These are phyloP conservation scores for Thelonectria blattea DNA, from an alignment of 2,329 filamentous ascomycete species.

Conservation along the genomic window DNA sequence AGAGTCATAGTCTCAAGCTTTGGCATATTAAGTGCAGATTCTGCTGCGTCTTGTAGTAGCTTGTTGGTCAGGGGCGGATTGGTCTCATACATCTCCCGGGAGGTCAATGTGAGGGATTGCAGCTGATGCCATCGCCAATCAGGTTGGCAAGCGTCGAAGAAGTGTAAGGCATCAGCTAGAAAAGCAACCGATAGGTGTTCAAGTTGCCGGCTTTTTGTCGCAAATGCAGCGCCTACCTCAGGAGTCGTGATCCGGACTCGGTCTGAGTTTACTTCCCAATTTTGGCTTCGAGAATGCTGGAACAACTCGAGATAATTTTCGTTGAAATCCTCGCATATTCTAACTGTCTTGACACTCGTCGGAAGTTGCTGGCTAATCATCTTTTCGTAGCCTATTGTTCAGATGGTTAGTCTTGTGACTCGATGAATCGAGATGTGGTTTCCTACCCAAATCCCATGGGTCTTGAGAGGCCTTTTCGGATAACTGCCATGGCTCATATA, in stretches of 20 bases:
- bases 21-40: constrained; percentile 8
- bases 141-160: not conserved
- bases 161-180: constrained; percentile 5
- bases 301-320: constrained; percentile 18
- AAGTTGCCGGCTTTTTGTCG: not conserved
- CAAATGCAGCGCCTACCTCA: constrained; percentile 7
- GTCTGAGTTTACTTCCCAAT: fast-evolving
- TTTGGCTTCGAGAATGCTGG: not conserved
- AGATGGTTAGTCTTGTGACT: constrained; percentile 1
- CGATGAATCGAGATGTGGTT: not conserved
- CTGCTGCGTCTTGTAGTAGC: constrained; percentile 12
- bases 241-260: constrained; percentile 11
- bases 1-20: constrained; percentile 15
- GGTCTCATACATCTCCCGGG: not conserved
- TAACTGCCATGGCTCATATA: constrained; percentile 23
- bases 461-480: not conserved
- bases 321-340: constrained; percentile 28
- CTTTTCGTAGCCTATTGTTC: constrained; percentile 4
- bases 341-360: constrained; percentile 31
- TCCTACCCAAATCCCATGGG: not conserved
- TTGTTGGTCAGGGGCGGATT: not conserved
- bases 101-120: constrained; percentile 10
- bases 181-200: constrained; percentile 12
- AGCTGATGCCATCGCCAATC: constrained; percentile 13
- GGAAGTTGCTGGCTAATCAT: constrained; percentile 1